Conservation (phyloP, 768 basidiomycete species). For the Pisolithus tinctorius region DNA sequence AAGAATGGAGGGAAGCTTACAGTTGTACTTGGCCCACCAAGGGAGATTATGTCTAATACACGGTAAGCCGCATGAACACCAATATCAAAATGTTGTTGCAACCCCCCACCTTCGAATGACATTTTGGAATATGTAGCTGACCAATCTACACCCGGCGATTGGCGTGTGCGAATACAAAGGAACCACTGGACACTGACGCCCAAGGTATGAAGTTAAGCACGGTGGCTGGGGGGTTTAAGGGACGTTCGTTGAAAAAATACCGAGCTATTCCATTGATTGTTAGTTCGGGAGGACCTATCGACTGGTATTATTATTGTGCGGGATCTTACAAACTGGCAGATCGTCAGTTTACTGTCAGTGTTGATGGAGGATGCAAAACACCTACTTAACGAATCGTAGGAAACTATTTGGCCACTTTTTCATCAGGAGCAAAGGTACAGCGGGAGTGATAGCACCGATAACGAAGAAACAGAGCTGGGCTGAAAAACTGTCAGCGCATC, state of each 20-base stretch:
- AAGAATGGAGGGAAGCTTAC: slow-evolving; percentile 10
- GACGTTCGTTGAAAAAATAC: slow-evolving; percentile 52
- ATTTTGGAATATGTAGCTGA: slow-evolving; percentile 63
- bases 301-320: neutral
- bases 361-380: slow-evolving; percentile 9
- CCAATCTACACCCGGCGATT: slow-evolving; percentile 25
- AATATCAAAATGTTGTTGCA: too few relatives aligned
- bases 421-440: slow-evolving; percentile 46
- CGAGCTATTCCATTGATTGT: slow-evolving; percentile 31
- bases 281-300: neutral
- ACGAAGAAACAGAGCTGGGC: slow-evolving; percentile 75
- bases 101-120: slow-evolving; percentile 37
- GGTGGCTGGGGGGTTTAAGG: slow-evolving; percentile 56
- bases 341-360: slow-evolving; percentile 13
- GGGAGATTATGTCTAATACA: slow-evolving; percentile 39
- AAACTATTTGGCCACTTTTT: slow-evolving; percentile 57
- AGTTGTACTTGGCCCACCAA: slow-evolving; percentile 59
- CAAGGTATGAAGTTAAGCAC: slow-evolving; percentile 64
- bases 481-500: slow-evolving; percentile 23
- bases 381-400: slow-evolving; percentile 58
- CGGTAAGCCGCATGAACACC: too few relatives aligned
- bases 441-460: slow-evolving; percentile 57
- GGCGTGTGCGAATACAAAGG: too few relatives aligned
- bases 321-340: slow-evolving; percentile 13
- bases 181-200: slow-evolving; percentile 15